Percentiles rank a stretch among this genome's conserved stretches.
Evolutionary conservation across 768 basidiomycete genomes (phyloP).

Genomic region (Saitozyma sp.): DNA sequence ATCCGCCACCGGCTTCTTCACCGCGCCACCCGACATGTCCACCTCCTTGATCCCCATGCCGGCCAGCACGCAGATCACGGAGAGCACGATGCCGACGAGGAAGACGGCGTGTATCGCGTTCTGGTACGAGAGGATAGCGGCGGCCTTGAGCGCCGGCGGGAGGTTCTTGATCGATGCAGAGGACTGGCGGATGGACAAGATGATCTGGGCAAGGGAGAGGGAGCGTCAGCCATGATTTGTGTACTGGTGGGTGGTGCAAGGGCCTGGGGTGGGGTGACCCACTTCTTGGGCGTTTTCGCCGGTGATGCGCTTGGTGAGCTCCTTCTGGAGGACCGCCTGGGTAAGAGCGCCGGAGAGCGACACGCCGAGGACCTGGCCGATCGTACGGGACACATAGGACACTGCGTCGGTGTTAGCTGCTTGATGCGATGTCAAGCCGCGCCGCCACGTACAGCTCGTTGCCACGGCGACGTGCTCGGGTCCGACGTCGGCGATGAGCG

Average conservation of each 20-base stretch:
- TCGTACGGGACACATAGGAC: constrained; percentile 86
- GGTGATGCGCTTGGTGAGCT: constrained; percentile 70
- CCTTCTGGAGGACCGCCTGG: constrained; percentile 70
- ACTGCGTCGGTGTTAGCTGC: constrained; percentile 57
- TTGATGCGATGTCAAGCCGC: background rate
- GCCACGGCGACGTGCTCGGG: constrained; percentile 70
- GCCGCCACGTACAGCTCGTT: constrained; percentile 71
- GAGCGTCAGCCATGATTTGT: background rate
- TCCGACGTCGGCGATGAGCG: constrained; percentile 78
- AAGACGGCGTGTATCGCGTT: constrained; percentile 35
- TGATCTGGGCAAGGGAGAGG: constrained; percentile 32
- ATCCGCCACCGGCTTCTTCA: background rate
- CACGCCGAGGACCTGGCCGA: constrained; percentile 93
- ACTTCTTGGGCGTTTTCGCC: constrained; percentile 65
- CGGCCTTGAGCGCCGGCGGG: constrained; percentile 17
- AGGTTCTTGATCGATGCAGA: constrained; percentile 38
- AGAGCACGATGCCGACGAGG: constrained; percentile 33
- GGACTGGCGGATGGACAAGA: constrained; percentile 39
- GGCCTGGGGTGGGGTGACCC: background rate
- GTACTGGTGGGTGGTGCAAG: no score
- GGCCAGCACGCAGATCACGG: constrained; percentile 29
- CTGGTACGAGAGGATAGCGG: constrained; percentile 22
- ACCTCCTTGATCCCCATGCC: constrained; percentile 36
- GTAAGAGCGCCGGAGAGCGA: constrained; percentile 77
- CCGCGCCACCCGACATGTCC: constrained; percentile 26